These are phyloP conservation scores for Globisporangium paddicum DNA, from an alignment of 352 stramenopile species.

Conservation along the genomic window DNA sequence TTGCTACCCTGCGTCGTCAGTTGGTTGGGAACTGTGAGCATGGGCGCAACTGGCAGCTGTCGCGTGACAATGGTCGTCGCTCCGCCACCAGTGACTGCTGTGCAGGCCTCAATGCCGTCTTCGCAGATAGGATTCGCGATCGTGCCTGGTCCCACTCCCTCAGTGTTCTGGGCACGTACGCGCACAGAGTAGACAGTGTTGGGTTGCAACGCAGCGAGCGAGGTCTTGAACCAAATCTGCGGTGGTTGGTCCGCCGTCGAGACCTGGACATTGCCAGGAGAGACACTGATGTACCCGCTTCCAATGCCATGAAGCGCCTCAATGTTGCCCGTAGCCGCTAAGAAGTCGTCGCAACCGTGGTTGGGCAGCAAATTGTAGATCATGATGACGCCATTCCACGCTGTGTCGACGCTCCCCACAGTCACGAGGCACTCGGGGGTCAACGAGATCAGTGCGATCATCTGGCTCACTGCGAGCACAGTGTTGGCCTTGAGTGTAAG, in stretches of 20 bases:
- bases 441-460: constrained; percentile 44
- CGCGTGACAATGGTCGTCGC: constrained; percentile 37
- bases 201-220: constrained; percentile 28
- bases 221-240: constrained; percentile 19
- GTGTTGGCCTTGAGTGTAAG: constrained; percentile 34
- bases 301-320: constrained; percentile 39
- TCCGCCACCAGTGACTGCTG: constrained; percentile 1
- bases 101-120: constrained; percentile 77
- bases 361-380: constrained; percentile 40
- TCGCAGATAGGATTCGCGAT: constrained; percentile 86
- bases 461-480: constrained; percentile 24
- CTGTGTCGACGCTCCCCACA: constrained; percentile 25
- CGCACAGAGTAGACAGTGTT: constrained; percentile 75
- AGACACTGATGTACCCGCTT: constrained; percentile 36
- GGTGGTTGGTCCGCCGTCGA: not conserved
- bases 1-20: constrained; percentile 22
- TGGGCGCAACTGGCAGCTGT: constrained; percentile 49
- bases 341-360: constrained; percentile 73
- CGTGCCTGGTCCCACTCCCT: constrained; percentile 58
- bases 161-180: constrained; percentile 80
- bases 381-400: constrained; percentile 30
- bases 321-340: constrained; percentile 21
- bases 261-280: constrained; percentile 11
- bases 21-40: constrained; percentile 43
- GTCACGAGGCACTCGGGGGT: constrained; percentile 48